These are phyloP conservation scores for Coelastrella sp. DNA, from an alignment of 139 green algal species.

Conservation along the genomic window DNA sequence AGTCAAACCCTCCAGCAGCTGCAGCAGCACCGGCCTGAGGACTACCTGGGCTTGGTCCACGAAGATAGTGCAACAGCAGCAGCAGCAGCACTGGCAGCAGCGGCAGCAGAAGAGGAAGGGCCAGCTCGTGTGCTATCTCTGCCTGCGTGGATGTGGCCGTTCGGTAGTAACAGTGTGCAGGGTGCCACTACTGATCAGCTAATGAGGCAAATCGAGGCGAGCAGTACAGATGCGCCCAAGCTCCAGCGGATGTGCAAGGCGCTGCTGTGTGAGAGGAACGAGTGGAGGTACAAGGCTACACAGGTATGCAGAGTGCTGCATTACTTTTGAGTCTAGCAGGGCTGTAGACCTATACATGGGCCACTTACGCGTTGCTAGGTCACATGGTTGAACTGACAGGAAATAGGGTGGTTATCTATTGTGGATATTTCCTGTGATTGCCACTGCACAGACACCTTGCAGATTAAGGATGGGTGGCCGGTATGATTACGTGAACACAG, in stretches of 20 bases:
- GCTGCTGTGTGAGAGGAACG: constrained; percentile 46
- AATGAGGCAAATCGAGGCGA: constrained; percentile 3
- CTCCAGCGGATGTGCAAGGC: constrained; percentile 40
- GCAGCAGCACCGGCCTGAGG: no score
- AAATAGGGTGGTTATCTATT: no score
- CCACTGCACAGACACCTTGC: no score
- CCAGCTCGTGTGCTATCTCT: background rate
- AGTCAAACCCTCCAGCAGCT: background rate
- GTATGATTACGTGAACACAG: no score
- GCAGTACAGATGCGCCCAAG: background rate
- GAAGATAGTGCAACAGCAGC: constrained; percentile 1
- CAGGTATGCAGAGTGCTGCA: background rate
- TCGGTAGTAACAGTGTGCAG: background rate
- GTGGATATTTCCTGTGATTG: no score
- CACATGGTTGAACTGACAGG: no score
- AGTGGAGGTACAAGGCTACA: constrained; percentile 34
- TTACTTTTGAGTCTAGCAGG: no score
- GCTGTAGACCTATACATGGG: no score
- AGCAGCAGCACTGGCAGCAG: constrained; percentile 13
- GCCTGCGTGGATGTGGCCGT: constrained; percentile 45
- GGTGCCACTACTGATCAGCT: constrained; percentile 25
- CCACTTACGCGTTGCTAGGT: no score
- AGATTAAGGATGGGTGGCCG: no score
- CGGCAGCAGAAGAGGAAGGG: constrained; percentile 1
- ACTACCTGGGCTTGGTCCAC: background rate